Evolutionary conservation across 441 rosid genomes (phyloP).

Genomic region (Adansonia madagascariensis): DNA sequence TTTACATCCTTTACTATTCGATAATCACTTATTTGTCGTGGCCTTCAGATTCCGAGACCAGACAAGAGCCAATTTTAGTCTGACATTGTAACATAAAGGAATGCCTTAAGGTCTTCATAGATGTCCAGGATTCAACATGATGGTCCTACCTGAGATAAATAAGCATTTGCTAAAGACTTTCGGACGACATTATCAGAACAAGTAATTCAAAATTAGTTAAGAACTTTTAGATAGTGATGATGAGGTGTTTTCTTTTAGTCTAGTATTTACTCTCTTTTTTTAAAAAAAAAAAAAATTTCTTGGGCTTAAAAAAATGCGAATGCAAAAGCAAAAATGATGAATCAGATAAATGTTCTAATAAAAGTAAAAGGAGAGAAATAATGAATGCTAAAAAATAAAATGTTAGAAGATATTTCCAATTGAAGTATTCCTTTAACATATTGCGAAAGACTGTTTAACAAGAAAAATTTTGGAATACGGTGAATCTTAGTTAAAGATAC

Average conservation of each 20-base stretch:
- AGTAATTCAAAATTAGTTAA: conserved; percentile 25
- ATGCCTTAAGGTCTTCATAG: conserved; percentile 30
- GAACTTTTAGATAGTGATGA: conserved; percentile 11
- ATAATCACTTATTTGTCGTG: conserved; percentile 19
- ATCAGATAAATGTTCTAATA: neutral
- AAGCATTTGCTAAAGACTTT: conserved; percentile 27
- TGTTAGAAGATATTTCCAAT: neutral
- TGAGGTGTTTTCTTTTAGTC: neutral
- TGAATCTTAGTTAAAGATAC: conserved; percentile 15
- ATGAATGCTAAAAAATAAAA: conserved; percentile 4
- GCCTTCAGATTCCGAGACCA: conserved; percentile 23
- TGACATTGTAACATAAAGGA: conserved; percentile 36
- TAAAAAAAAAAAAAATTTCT: neutral
- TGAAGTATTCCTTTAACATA: neutral
- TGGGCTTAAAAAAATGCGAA: neutral
- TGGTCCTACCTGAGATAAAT: conserved; percentile 35
- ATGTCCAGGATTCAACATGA: conserved; percentile 35
- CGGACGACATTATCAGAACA: conserved; percentile 19
- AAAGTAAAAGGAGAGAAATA: neutral
- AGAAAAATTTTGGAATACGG: neutral
- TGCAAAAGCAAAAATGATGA: conserved; percentile 8
- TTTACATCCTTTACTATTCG: conserved; percentile 19
- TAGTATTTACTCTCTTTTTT: neutral
- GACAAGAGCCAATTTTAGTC: conserved; percentile 30
- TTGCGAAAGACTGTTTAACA: conserved; percentile 6